phyloP scores from a whole-genome alignment of 2,329 filamentous ascomycete genomes.

The Dryadomyces quercivorus region DNA sequence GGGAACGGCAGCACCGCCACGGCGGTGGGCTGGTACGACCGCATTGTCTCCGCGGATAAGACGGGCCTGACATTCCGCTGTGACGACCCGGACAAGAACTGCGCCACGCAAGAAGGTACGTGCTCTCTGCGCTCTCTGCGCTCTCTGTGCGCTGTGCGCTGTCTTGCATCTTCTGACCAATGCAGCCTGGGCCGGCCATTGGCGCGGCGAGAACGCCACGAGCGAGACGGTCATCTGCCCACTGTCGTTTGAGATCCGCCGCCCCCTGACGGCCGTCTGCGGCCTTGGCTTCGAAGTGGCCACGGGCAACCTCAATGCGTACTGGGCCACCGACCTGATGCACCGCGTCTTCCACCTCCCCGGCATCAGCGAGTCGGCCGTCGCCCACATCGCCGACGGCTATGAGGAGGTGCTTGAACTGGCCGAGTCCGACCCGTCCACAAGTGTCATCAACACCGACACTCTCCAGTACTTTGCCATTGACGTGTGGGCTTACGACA shows the following conservation, averaged over 20 bases:
- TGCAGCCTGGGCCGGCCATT: conserved; percentile 54
- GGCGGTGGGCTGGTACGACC: conserved; percentile 50
- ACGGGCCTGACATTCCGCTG: conserved; percentile 51
- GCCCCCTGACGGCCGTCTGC: conserved; percentile 47
- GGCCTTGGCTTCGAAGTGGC: conserved; percentile 52
- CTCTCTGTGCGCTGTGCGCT: too few relatives aligned
- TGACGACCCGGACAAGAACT: conserved; percentile 57
- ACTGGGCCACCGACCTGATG: conserved; percentile 54
- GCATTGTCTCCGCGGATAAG: conserved; percentile 46
- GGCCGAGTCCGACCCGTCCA: conserved; percentile 32
- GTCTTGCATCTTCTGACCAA: too few relatives aligned
- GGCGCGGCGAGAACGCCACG: conserved; percentile 52
- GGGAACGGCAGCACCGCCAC: conserved; percentile 44
- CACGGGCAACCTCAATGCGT: conserved; percentile 41
- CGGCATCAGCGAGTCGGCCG: conserved; percentile 41
- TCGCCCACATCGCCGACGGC: conserved; percentile 51
- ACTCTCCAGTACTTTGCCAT: conserved; percentile 58
- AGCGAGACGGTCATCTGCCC: conserved; percentile 59
- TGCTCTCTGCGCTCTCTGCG: too few relatives aligned
- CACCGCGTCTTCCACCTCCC: conserved; percentile 56
- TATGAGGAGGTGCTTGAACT: conserved; percentile 43
- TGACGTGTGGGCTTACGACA: conserved; percentile 53
- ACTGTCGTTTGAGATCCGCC: conserved; percentile 45
- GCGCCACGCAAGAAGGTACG: conserved; percentile 20
- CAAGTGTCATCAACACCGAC: conserved; percentile 44